Conservation (phyloP, 1,139 yeast genomes). For the Yamadazyma jaroonii region DNA sequence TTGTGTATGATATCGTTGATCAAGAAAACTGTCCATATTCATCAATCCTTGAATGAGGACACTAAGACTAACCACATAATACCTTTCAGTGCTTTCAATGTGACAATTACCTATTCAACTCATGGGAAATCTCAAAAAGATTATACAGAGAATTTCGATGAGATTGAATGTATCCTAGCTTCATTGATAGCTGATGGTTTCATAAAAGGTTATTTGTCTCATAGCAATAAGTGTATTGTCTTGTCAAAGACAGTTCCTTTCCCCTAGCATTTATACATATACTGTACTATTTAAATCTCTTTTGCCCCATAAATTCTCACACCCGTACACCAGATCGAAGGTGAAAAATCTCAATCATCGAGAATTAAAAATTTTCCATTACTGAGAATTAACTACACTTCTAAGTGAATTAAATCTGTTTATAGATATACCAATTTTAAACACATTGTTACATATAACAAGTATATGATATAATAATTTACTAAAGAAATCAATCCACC, state of each 20-base stretch:
- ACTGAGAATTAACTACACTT: background rate
- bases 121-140: slow-evolving; percentile 6
- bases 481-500: slow-evolving; percentile 12
- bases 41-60: slow-evolving; percentile 30
- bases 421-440: background rate
- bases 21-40: slow-evolving; percentile 42
- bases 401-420: background rate
- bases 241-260: slow-evolving; percentile 75
- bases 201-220: slow-evolving; percentile 83
- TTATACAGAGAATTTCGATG: slow-evolving; percentile 28
- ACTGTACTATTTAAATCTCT: too few species aligned
- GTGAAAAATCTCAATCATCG: slow-evolving; percentile 5
- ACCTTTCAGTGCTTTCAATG: slow-evolving; percentile 44
- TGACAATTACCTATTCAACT: slow-evolving; percentile 43
- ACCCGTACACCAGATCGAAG: slow-evolving; percentile 1
- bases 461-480: slow-evolving; percentile 7
- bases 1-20: slow-evolving; percentile 54
- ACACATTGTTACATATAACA: background rate
- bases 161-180: slow-evolving; percentile 72
- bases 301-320: background rate
- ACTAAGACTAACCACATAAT: slow-evolving; percentile 33
- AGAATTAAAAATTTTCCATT: slow-evolving; percentile 2
- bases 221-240: slow-evolving; percentile 69
- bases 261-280: slow-evolving; percentile 34
- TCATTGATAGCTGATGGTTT: slow-evolving; percentile 59